Evolutionary conservation across 176 grass and related monocot genomes (phyloP), one percentile per base, ranked within the genome.

Genomic region (Avena sativa): DNA sequence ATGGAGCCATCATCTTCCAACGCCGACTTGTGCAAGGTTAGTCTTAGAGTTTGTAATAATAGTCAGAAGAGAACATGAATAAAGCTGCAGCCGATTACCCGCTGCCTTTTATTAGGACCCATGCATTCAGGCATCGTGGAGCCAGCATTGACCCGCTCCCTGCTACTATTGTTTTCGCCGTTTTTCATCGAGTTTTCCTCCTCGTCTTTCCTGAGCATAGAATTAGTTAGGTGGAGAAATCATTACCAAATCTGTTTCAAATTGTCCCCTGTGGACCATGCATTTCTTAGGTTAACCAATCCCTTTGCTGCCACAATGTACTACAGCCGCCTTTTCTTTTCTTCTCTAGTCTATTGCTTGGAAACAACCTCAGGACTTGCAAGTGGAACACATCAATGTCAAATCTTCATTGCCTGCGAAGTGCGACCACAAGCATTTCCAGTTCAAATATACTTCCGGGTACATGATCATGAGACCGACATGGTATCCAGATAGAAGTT

Each of bases 161-260:
- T 23, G 65, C 79, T 8, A 83, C 80, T 49, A 71, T 82, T 71
- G 40, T 50, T 86, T 50, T 84, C 66, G 80, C 3, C 74, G 74
- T 67, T 74, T 75, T 76, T 76, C 23, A 9, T 14, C 40, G 11
- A 47, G 20, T 40, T 84, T 88, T 50, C 19, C 21, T 7, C 28
- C 26, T 44, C 28, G 21, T 30, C 57, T 58, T 2, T 48, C 56
- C 66, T 40, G 73, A 73, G 66, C 86, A 53, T 81, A 60, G 76
- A 44, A 81, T 85, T 76, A 12, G 76, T 88, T 91, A 55, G 70
- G 77, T 66, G 3, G 58, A 10, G 55, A 62, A 91, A 88, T 88
- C 9, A 88, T 88, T 77, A 68, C 71, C 63, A 80, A 72, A 78
- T 88, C 71, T 53, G 43, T 71, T 86, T 64, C 57, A 80, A 85